Evolutionary conservation across 2,329 filamentous ascomycete genomes (phyloP).

Genomic region (Alternaria rosae): DNA sequence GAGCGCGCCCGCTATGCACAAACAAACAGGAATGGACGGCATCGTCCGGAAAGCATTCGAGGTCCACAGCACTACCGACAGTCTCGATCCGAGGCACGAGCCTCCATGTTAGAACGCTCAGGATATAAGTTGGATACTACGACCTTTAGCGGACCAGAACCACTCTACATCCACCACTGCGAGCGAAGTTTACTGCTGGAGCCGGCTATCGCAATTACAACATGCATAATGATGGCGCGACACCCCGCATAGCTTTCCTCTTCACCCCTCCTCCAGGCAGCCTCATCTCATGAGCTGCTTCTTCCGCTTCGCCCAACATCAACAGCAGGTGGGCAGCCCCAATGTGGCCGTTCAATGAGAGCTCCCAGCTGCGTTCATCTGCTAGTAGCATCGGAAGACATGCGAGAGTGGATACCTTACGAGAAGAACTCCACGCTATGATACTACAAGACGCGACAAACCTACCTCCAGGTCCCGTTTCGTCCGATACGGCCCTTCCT

Average conservation of each 20-base stretch:
- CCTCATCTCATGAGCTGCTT: neutral
- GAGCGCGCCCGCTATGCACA: neutral
- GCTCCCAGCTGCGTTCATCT: neutral
- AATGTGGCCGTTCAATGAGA: neutral
- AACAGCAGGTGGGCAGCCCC: neutral
- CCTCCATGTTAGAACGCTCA: neutral
- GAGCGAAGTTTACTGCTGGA: neutral
- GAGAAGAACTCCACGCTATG: neutral
- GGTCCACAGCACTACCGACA: neutral
- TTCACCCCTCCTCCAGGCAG: neutral
- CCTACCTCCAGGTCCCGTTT: neutral
- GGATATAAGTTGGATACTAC: neutral
- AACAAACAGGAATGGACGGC: neutral
- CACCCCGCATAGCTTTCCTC: neutral
- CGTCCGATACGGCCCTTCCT: neutral
- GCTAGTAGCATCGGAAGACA: neutral
- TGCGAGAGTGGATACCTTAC: neutral
- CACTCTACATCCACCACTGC: constrained; percentile 5
- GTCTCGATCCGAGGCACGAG: neutral
- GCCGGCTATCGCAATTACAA: neutral
- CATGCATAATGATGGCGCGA: neutral
- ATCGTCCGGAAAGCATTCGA: neutral
- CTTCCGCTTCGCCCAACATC: neutral
- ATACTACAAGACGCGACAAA: neutral
- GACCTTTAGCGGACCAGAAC: constrained; percentile 10